Percentiles rank a stretch among this genome's conserved stretches.
phyloP scores from a whole-genome alignment of 768 basidiomycete genomes.

The Russula brevipes region DNA sequence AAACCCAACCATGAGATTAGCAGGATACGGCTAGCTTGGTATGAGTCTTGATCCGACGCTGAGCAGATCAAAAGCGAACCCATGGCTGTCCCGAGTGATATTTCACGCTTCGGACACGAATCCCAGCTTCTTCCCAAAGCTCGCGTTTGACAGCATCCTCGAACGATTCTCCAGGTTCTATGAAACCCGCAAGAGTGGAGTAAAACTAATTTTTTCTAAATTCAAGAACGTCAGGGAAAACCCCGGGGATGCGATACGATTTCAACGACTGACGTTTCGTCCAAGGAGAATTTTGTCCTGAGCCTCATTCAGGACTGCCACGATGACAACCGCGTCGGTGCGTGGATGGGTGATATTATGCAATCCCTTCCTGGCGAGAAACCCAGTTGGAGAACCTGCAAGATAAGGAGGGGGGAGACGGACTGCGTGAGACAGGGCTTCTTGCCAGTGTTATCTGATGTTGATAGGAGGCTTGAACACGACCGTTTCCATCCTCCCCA shows the following conservation, averaged over 20 bases:
- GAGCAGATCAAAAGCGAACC: conserved; percentile 43
- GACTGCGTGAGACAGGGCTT: conserved; percentile 72
- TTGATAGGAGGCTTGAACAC: conserved; percentile 71
- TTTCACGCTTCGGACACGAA: conserved; percentile 74
- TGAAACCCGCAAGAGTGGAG: conserved; percentile 88
- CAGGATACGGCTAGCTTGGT: conserved; percentile 70
- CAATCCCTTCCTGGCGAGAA: conserved; percentile 58
- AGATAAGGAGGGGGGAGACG: conserved; percentile 27
- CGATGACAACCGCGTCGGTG: conserved; percentile 88
- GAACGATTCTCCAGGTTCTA: conserved; percentile 90
- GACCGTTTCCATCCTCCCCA: conserved; percentile 97
- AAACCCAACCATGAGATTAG: conserved; percentile 87
- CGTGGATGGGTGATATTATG: conserved; percentile 84
- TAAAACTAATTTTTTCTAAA: conserved; percentile 70
- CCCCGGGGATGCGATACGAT: not conserved
- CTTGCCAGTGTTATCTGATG: conserved; percentile 57
- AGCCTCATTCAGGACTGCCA: conserved; percentile 74
- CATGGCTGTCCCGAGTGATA: conserved; percentile 89
- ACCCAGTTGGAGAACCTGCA: conserved; percentile 8
- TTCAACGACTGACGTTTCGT: conserved; percentile 54
- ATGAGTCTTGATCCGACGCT: not conserved
- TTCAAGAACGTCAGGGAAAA: conserved; percentile 6
- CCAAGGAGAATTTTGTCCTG: conserved; percentile 85
- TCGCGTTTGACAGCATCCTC: conserved; percentile 92
- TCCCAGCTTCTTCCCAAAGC: conserved; percentile 93